Evolutionary conservation across 2,329 filamentous ascomycete species (phyloP).

Genomic region (Fulvia fulva): DNA sequence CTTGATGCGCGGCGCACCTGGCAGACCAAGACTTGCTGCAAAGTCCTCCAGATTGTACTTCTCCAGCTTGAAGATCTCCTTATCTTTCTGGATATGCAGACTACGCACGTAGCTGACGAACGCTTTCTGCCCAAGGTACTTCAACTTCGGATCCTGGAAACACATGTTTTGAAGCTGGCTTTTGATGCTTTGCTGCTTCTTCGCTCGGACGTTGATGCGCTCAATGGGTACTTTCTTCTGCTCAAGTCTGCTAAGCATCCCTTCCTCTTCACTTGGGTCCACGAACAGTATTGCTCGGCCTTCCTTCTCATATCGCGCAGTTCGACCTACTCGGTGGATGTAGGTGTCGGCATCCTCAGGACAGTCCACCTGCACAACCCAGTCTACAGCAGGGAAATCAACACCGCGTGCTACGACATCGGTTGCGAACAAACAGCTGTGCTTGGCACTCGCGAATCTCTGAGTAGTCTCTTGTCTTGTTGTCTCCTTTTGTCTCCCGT

Average conservation of each 20-base stretch:
- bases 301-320: slow-evolving; percentile 85
- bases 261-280: slow-evolving; percentile 84
- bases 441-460: slow-evolving; percentile 74
- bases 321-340: slow-evolving; percentile 91
- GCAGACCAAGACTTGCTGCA: slow-evolving; percentile 79
- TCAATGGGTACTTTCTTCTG: slow-evolving; percentile 87
- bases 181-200: slow-evolving; percentile 83
- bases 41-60: slow-evolving; percentile 81
- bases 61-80: slow-evolving; percentile 82
- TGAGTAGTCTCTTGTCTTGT: slow-evolving; percentile 83
- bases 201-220: slow-evolving; percentile 78
- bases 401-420: slow-evolving; percentile 92
- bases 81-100: slow-evolving; percentile 83
- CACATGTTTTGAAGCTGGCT: slow-evolving; percentile 89
- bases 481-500: slow-evolving; percentile 88
- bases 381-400: slow-evolving; percentile 95
- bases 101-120: slow-evolving; percentile 88
- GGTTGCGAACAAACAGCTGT: slow-evolving; percentile 88
- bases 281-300: slow-evolving; percentile 87
- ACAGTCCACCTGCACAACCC: slow-evolving; percentile 97
- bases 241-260: slow-evolving; percentile 81
- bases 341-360: slow-evolving; percentile 97
- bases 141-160: slow-evolving; percentile 89
- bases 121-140: slow-evolving; percentile 93
- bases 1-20: slow-evolving; percentile 87